phyloP scores from a whole-genome alignment of 148 eudicot species.

The Rhododendron kiyosumense region DNA sequence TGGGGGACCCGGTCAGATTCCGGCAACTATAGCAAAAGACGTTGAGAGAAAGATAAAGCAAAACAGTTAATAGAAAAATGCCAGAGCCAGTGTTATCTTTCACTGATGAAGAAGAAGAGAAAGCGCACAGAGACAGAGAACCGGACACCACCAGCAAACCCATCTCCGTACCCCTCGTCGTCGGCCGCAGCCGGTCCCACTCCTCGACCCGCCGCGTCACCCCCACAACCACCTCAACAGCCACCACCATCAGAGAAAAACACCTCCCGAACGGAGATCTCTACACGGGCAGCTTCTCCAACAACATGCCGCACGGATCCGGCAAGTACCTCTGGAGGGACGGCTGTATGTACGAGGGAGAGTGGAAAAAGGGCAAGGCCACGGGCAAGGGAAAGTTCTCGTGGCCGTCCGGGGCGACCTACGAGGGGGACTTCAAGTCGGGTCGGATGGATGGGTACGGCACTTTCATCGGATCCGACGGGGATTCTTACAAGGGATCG shows the following conservation, averaged over 20 bases:
- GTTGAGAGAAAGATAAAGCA: not conserved
- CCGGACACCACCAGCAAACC: not conserved
- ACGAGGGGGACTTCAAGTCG: constrained; percentile 68
- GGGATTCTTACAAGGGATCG: constrained; percentile 59
- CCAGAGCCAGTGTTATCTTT: constrained; percentile 19
- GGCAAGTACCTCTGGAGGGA: constrained; percentile 92
- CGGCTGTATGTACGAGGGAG: constrained; percentile 96
- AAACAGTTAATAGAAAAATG: constrained; percentile 8
- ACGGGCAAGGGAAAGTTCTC: constrained; percentile 85
- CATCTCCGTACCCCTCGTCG: not conserved
- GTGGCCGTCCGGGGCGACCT: constrained; percentile 91
- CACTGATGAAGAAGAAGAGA: constrained; percentile 10
- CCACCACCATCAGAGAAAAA: constrained; percentile 27
- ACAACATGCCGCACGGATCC: constrained; percentile 58
- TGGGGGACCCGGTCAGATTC: constrained; percentile 2
- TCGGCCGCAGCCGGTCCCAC: constrained; percentile 45
- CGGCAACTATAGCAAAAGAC: not conserved
- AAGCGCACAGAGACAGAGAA: not conserved
- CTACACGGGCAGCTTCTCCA: constrained; percentile 65
- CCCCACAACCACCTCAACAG: constrained; percentile 25
- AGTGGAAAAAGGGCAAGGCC: constrained; percentile 84
- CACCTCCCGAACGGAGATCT: constrained; percentile 79
- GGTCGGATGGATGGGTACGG: constrained; percentile 94
- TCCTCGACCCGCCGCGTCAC: constrained; percentile 45
- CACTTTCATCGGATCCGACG: constrained; percentile 58